A percentile compares a stretch with the other conserved stretches of the same genome.
phyloP scores from a whole-genome alignment of 345 rosid species.

The Citropsis articulata region DNA sequence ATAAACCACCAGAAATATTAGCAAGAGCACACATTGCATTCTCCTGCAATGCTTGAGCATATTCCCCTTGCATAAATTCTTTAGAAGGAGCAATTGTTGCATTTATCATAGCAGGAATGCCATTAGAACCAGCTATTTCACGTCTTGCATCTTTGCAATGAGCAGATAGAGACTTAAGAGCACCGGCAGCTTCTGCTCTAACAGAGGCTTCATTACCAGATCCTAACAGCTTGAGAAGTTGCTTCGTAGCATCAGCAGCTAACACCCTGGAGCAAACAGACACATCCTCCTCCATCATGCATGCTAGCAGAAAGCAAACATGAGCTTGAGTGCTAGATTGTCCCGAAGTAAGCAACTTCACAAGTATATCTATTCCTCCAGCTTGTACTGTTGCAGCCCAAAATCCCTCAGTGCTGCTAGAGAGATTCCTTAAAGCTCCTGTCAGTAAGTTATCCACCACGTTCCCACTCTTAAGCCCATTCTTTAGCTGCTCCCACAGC shows the following conservation, averaged over 20 bases:
- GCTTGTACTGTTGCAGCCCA: constrained; percentile 90
- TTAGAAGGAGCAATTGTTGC: constrained; percentile 99
- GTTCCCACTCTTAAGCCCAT: constrained; percentile 74
- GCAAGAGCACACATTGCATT: constrained; percentile 99
- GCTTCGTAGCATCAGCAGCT: constrained; percentile 90
- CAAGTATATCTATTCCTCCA: constrained; percentile 96
- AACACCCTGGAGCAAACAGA: constrained; percentile 83
- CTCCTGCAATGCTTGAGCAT: constrained; percentile 98
- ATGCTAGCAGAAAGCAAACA: constrained; percentile 93
- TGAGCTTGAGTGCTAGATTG: constrained; percentile 85
- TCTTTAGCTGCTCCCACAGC: constrained; percentile 80
- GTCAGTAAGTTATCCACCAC: constrained; percentile 86
- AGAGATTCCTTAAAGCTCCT: constrained; percentile 89
- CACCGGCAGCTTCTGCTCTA: constrained; percentile 99
- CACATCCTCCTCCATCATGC: constrained; percentile 94
- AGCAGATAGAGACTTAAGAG: constrained; percentile 92
- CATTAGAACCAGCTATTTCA: constrained; percentile 85
- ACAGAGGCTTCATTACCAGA: constrained; percentile 93
- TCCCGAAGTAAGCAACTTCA: constrained; percentile 84
- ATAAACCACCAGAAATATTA: constrained; percentile 96
- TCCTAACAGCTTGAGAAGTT: constrained; percentile 83
- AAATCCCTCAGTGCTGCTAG: constrained; percentile 94
- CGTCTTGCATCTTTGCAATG: constrained; percentile 90
- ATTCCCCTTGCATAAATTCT: constrained; percentile 99
- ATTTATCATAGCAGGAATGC: constrained; percentile 89